These are phyloP conservation scores for Zygoascus meyerae DNA, from an alignment of 1,139 yeast genomes.

Conservation along the genomic window DNA sequence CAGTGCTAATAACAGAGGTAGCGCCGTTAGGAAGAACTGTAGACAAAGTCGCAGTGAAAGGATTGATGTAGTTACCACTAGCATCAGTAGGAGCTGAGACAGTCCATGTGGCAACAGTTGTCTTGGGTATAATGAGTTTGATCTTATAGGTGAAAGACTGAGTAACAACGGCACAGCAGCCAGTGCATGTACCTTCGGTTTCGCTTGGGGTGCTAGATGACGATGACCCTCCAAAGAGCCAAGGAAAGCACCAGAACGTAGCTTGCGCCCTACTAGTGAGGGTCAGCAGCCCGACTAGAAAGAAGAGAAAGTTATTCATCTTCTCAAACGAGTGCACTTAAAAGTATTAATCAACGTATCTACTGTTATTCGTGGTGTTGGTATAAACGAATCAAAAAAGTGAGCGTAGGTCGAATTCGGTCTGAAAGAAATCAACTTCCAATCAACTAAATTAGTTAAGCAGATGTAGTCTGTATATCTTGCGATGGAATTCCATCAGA, in stretches of 20 bases:
- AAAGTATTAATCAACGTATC: too few species aligned
- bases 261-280: slow-evolving; percentile 9
- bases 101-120: slow-evolving; percentile 24
- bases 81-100: slow-evolving; percentile 25
- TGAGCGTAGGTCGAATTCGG: too few species aligned
- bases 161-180: slow-evolving; percentile 26
- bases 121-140: slow-evolving; percentile 17
- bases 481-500: too few species aligned
- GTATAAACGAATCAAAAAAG: too few species aligned
- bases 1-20: slow-evolving; percentile 17
- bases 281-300: slow-evolving; percentile 16
- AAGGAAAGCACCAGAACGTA: slow-evolving; percentile 9
- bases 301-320: slow-evolving; percentile 13
- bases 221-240: not conserved
- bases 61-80: slow-evolving; percentile 21
- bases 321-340: slow-evolving; percentile 4
- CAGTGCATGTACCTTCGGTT: slow-evolving; percentile 13
- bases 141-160: slow-evolving; percentile 21
- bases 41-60: slow-evolving; percentile 27
- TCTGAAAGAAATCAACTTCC: too few species aligned
- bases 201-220: not conserved
- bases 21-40: slow-evolving; percentile 23
- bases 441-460: too few species aligned
- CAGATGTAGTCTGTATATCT: too few species aligned
- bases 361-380: too few species aligned